Conservation (phyloP, 768 basidiomycete genomes). For the Lentinula sp. region DNA sequence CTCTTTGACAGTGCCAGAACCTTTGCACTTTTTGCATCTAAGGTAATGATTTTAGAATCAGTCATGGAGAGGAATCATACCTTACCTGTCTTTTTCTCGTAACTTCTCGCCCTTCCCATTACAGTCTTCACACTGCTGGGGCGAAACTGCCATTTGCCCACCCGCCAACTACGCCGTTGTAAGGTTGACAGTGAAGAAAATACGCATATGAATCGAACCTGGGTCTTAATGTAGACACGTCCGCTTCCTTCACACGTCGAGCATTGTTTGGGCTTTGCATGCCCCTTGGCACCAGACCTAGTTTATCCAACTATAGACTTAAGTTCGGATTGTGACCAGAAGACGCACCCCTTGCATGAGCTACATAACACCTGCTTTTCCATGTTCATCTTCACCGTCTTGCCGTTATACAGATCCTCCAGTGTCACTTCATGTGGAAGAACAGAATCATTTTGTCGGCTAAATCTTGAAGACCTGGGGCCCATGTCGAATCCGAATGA, state of each 20-base stretch:
- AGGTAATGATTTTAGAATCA: neutral
- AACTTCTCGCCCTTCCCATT: conserved; percentile 63
- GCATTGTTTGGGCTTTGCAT: conserved; percentile 82
- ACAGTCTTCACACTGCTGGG: conserved; percentile 56
- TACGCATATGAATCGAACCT: conserved; percentile 26
- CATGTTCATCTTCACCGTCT: conserved; percentile 82
- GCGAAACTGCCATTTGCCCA: neutral
- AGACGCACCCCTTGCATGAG: conserved; percentile 69
- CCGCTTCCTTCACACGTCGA: conserved; percentile 81
- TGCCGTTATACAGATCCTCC: conserved; percentile 92
- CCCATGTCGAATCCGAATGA: conserved; percentile 65
- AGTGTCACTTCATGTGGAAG: conserved; percentile 82
- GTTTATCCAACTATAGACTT: conserved; percentile 19
- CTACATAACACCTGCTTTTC: conserved; percentile 80
- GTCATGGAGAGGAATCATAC: neutral
- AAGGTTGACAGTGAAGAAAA: neutral
- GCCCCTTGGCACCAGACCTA: conserved; percentile 73
- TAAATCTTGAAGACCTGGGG: conserved; percentile 32
- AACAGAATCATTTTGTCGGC: conserved; percentile 65
- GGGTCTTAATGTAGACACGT: conserved; percentile 55
- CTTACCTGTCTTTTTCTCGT: conserved; percentile 79
- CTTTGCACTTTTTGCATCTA: conserved; percentile 97
- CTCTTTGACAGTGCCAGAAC: conserved; percentile 75
- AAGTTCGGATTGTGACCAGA: conserved; percentile 9
- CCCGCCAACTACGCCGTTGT: neutral